Conservation (phyloP, 306 rosid species). For the Lagenaria siceraria region DNA sequence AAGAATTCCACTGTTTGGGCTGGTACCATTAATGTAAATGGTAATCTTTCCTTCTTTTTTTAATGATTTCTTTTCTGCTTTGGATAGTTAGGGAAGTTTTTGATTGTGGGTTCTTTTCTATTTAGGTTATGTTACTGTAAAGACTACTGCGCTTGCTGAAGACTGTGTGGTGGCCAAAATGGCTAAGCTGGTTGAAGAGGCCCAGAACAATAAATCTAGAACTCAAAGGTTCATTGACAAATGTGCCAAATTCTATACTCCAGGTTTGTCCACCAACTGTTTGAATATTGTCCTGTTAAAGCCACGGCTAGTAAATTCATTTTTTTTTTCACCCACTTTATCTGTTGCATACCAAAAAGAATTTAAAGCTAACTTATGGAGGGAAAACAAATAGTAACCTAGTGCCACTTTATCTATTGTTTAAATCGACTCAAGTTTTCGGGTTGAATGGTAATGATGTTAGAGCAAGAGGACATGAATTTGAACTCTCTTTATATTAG, state of each 20-base stretch:
- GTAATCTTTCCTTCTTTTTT: conserved; percentile 15
- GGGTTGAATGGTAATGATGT: neutral
- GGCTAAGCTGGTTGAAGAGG: conserved; percentile 94
- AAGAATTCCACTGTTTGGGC: conserved; percentile 77
- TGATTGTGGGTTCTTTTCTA: conserved; percentile 13
- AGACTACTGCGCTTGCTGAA: conserved; percentile 73
- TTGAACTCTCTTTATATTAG: neutral
- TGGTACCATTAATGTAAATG: conserved; percentile 83
- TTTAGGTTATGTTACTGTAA: conserved; percentile 75
- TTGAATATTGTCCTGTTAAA: neutral
- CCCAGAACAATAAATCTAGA: conserved; percentile 72
- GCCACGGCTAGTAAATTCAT: neutral
- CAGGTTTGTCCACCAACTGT: conserved; percentile 36
- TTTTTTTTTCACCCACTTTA: neutral
- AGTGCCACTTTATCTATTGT: neutral
- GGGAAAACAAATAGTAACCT: neutral
- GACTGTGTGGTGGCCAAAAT: conserved; percentile 92
- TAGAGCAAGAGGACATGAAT: neutral
- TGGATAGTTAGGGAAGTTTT: neutral
- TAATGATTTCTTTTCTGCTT: neutral
- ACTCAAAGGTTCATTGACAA: conserved; percentile 74
- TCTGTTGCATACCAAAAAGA: neutral
- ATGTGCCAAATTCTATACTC: conserved; percentile 79
- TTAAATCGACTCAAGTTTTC: neutral
- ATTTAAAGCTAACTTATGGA: neutral